These are phyloP conservation scores for Tremellales sp. DNA, from an alignment of 1,284 basidiomycete genomes.

Conservation along the genomic window DNA sequence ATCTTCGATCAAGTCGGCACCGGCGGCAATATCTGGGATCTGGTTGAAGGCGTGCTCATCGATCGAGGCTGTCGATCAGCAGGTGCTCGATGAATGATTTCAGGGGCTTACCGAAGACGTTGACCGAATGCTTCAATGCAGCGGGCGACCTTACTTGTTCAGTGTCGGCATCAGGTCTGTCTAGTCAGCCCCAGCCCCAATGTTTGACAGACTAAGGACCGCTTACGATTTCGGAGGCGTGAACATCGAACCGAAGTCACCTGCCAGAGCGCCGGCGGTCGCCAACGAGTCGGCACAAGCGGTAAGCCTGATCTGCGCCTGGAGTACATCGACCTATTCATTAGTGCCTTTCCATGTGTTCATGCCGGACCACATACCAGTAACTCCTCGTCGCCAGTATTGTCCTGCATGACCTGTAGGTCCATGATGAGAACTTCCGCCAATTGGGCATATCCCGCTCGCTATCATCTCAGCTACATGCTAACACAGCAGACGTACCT, in stretches of 20 bases:
- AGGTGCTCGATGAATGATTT: not conserved
- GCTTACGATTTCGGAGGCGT: constrained; percentile 19
- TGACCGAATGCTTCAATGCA: constrained; percentile 30
- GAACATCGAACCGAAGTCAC: constrained; percentile 24
- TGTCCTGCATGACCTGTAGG: constrained; percentile 43
- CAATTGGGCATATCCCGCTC: constrained; percentile 60
- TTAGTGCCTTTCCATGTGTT: not conserved
- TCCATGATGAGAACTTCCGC: constrained; percentile 58
- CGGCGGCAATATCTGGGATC: constrained; percentile 60
- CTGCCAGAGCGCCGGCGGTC: constrained; percentile 33
- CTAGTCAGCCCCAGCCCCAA: too few relatives aligned
- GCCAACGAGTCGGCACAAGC: constrained; percentile 50
- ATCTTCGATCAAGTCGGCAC: constrained; percentile 84
- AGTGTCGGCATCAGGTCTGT: constrained; percentile 1
- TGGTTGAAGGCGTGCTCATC: constrained; percentile 78
- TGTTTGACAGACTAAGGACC: too few relatives aligned
- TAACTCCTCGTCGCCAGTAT: constrained; percentile 19
- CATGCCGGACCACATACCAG: constrained; percentile 10
- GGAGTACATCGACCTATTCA: constrained; percentile 27
- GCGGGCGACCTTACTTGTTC: constrained; percentile 10
- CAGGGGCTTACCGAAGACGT: constrained; percentile 30
- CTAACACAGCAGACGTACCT: constrained; percentile 50
- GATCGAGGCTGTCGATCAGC: constrained; percentile 68
- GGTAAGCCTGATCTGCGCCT: constrained; percentile 29
- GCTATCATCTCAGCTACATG: constrained; percentile 15